Evolutionary conservation across 2,329 filamentous ascomycete species (phyloP), one percentile per base, ranked within the genome.

Genomic region (Aquanectria penicillioides): DNA sequence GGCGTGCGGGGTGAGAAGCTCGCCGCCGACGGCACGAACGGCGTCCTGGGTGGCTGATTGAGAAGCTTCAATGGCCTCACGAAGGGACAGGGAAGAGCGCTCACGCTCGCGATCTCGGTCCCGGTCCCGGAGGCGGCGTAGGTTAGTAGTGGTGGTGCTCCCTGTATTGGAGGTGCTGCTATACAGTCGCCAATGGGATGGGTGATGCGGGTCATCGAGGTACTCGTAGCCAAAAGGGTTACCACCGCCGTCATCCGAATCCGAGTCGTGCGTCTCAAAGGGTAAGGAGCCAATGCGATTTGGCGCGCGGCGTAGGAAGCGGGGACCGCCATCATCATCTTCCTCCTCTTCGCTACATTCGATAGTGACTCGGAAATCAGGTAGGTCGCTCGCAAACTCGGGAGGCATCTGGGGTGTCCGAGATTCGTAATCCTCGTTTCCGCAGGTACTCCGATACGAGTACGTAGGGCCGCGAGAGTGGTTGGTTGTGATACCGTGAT

Each of bases 1-100:
- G 3, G 93, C 92, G 74, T 93, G 87, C 0, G 92, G 92, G 28
- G 82, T 82, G 75, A 94, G 83, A 5, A 92, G 77, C 38, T 85
- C 84, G 28, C 83, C 84, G 4, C 84, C 84, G 2, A 85, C 83
- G 2, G 83, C 83, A 54, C 80, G 78, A 12, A 84, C 79, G 1
- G 84, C 82, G 69, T 87, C 85, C 60, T 87, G 84, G 2, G 83
- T 84, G 12, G 83, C 82, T 25, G 79, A 75, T 65, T 83, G 81
- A 23, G 80, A 78, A 20, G 82, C 81, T 68, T 84, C 82, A 68
- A 71, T 70, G 7, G 76, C 75, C 36, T 75, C 75, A 20, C 69
- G 58, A 11, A 77, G 69, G 9, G 72, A 71, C 37, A 68, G 41
- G 49, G 57, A 57, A 22, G 62, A 54, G 51, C 51, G 62, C 5